Conservation (phyloP, 768 basidiomycete genomes). For the Daedalea quercina region DNA sequence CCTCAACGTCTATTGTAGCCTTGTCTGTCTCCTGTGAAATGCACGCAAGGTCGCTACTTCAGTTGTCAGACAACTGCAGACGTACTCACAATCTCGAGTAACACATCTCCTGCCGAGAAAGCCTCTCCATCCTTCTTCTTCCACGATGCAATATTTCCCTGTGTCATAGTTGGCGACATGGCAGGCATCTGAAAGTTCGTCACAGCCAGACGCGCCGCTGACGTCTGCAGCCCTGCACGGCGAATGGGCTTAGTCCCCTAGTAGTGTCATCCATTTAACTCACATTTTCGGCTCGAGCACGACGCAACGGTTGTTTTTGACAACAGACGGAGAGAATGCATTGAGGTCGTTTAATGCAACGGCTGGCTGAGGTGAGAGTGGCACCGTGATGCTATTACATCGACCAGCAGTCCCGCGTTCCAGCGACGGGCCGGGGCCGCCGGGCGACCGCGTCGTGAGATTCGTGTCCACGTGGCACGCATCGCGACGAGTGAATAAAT, state of each 20-base stretch:
- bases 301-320: constrained; percentile 9
- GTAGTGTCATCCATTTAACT: background rate
- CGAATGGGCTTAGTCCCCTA: background rate
- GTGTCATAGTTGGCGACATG: constrained; percentile 97
- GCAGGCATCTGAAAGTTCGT: constrained; percentile 88
- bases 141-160: constrained; percentile 88
- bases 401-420: background rate
- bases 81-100: constrained; percentile 76
- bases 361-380: background rate
- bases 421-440: background rate
- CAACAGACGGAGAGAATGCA: constrained; percentile 15
- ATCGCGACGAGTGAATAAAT: background rate
- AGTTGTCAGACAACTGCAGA: background rate
- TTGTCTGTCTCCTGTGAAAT: constrained; percentile 81
- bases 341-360: constrained; percentile 1
- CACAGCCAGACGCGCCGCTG: constrained; percentile 47
- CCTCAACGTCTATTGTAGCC: constrained; percentile 97
- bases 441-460: background rate
- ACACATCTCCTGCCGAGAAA: constrained; percentile 75
- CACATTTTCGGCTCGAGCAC: constrained; percentile 14
- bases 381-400: too few species aligned
- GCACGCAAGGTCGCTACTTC: background rate
- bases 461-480: background rate
- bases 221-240: constrained; percentile 46
- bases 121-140: constrained; percentile 82